phyloP scores from a whole-genome alignment of 2,329 filamentous ascomycete genomes.

The Zasmidium cellare region DNA sequence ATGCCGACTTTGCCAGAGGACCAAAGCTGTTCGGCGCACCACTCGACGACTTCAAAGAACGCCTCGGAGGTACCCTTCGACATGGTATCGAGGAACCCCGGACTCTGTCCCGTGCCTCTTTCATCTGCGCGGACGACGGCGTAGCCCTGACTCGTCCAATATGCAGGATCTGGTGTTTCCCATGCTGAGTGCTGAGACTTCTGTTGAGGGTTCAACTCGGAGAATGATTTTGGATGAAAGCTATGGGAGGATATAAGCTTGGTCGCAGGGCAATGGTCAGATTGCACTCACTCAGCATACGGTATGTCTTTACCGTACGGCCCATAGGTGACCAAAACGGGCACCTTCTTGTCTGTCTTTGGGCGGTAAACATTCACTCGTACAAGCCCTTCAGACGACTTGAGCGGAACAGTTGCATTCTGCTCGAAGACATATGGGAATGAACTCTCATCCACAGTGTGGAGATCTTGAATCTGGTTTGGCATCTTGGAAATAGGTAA shows the following conservation, averaged over 20 bases:
- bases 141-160: slow-evolving; percentile 37
- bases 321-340: slow-evolving; percentile 69
- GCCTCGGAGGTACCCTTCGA: slow-evolving; percentile 49
- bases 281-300: slow-evolving; percentile 57
- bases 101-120: slow-evolving; percentile 34
- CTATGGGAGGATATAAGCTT: too few species aligned
- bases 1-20: slow-evolving; percentile 47
- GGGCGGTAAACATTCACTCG: slow-evolving; percentile 37
- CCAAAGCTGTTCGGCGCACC: slow-evolving; percentile 44
- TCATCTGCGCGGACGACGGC: slow-evolving; percentile 37
- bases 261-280: too few species aligned
- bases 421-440: slow-evolving; percentile 37
- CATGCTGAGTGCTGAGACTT: slow-evolving; percentile 46
- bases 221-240: slow-evolving; percentile 54
- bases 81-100: slow-evolving; percentile 45
- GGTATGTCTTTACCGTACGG: slow-evolving; percentile 74
- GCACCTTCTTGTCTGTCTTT: slow-evolving; percentile 43
- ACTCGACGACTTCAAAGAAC: slow-evolving; percentile 48
- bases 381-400: slow-evolving; percentile 32
- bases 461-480: slow-evolving; percentile 33
- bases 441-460: slow-evolving; percentile 31
- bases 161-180: slow-evolving; percentile 45
- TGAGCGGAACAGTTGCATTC: slow-evolving; percentile 32
- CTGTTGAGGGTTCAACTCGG: slow-evolving; percentile 40
- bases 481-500: slow-evolving; percentile 25